Percentiles rank a stretch among this genome's conserved stretches.
These are phyloP conservation scores for Suhomyces tanzawaensis DNA, from an alignment of 805 yeast species.

Conservation along the genomic window DNA sequence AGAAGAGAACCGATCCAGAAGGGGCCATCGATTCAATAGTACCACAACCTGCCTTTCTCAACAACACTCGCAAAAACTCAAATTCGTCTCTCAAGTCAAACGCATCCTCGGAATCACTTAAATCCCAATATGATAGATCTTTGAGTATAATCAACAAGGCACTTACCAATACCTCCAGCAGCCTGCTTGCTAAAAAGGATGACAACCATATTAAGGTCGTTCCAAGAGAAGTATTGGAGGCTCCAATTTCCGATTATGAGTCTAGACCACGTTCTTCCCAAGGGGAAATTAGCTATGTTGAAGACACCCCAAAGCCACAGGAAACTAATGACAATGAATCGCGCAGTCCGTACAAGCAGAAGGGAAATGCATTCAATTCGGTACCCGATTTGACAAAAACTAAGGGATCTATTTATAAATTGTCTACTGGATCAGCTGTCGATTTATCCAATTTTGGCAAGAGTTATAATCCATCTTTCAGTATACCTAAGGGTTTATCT, in stretches of 20 bases:
- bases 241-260: neutral
- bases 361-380: conserved; percentile 7
- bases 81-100: conserved; percentile 4
- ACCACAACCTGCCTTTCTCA: conserved; percentile 6
- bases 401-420: conserved; percentile 8
- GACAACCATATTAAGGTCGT: conserved; percentile 2
- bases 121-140: conserved; percentile 9
- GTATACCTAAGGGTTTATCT: conserved; percentile 13
- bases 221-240: neutral
- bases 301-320: neutral
- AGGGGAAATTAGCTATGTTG: conserved; percentile 6
- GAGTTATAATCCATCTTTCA: conserved; percentile 37
- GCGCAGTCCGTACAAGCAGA: conserved; percentile 1
- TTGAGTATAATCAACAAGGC: conserved; percentile 12
- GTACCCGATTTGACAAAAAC: conserved; percentile 13
- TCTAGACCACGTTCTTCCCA: conserved; percentile 6
- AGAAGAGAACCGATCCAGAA: conserved; percentile 1
- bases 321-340: neutral
- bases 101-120: conserved; percentile 7
- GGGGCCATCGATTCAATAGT: neutral
- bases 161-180: conserved; percentile 10
- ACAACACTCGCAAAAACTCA: conserved; percentile 2
- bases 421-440: conserved; percentile 33
- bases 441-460: conserved; percentile 42
- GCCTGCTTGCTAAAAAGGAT: conserved; percentile 2